Evolutionary conservation across 257 asterid genomes (phyloP), one percentile per base, ranked within the genome.

Genomic region (Gentiana straminea): DNA sequence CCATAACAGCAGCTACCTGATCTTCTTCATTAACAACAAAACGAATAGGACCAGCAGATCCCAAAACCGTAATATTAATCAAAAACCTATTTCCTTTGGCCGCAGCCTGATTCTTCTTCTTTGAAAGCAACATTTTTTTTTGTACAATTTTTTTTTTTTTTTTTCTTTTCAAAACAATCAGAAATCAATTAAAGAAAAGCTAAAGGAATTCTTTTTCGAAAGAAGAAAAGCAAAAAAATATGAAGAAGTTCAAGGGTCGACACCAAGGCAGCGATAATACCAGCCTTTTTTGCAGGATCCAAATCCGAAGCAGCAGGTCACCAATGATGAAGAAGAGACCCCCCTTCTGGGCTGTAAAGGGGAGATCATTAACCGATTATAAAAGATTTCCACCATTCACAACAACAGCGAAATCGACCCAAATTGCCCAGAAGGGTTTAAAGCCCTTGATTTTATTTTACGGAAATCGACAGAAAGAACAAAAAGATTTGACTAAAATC

Each of bases 281-380:
- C 97, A 89, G 90, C 89, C 97, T 72, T 77, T 82, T 75, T 81
- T 86, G 84, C 92, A 89, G 61, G 84, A 89, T 5, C 89, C 94
- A 55, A 87, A 82, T 49, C 80, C 77, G 81, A 81, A 77, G 34
- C 69, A 66, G 41, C 55, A 67, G 7, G 83, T 49, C 13, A 57
- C 51, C 53, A 55, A 70, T 36, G 73, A 72, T 67, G 75, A 72
- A 73, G 68, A 39, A 72, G 79, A 73, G 77, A 86, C 53, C 91
- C 86, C 95, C 82, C 95, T 82, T 77, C 84, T 71, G 46, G 62
- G 48, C 36, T 73, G 60, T 24, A 83, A 78, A 64, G 77, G 91
- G 89, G 79, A 66, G 95, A 87, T 75, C 96, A 84, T 70, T 36
- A 70, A 70, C 75, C 48, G 45, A 32, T 70, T 66, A 35, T 50